Percentiles rank a stretch among this genome's conserved stretches.
Conservation (phyloP, 2,329 filamentous ascomycete genomes). For the Nectriaceae sp. region DNA sequence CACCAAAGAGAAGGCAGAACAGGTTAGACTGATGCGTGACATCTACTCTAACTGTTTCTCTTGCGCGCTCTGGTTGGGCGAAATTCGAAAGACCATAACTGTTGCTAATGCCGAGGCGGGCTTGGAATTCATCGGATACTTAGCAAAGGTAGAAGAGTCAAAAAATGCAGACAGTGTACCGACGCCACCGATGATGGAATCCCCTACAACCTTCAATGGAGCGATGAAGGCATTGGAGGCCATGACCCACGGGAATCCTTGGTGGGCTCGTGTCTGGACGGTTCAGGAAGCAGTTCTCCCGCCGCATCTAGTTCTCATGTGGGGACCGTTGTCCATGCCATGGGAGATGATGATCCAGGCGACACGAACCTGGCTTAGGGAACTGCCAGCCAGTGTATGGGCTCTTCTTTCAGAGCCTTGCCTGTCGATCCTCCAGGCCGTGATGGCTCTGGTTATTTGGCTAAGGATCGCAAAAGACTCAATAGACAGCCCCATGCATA, state of each 20-base stretch:
- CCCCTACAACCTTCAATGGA: slow-evolving; percentile 1
- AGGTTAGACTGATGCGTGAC: slow-evolving; percentile 12
- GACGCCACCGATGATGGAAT: not conserved
- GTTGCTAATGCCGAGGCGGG: slow-evolving; percentile 4
- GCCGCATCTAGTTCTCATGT: slow-evolving; percentile 2
- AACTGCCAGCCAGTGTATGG: not conserved
- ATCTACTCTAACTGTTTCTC: slow-evolving; percentile 8
- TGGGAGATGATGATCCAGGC: slow-evolving; percentile 9
- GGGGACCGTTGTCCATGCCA: slow-evolving; percentile 7
- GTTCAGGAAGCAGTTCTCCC: slow-evolving; percentile 15
- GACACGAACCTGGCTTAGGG: slow-evolving; percentile 4
- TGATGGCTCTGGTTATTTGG: slow-evolving; percentile 12
- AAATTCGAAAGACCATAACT: slow-evolving; percentile 2
- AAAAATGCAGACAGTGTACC: slow-evolving; percentile 1
- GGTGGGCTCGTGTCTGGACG: slow-evolving; percentile 12
- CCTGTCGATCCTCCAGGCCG: not conserved
- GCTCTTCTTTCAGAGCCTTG: not conserved
- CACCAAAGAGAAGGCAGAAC: slow-evolving; percentile 8
- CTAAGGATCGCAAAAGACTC: not conserved
- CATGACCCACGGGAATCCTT: slow-evolving; percentile 4
- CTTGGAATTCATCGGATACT: slow-evolving; percentile 9
- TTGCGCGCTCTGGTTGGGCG: slow-evolving; percentile 13
- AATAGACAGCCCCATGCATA: not conserved
- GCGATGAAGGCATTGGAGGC: slow-evolving; percentile 9
- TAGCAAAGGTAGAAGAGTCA: slow-evolving; percentile 8